These are phyloP conservation scores for Domatiomyces catenatus DNA, from an alignment of 2,329 filamentous ascomycete species.

Conservation along the genomic window DNA sequence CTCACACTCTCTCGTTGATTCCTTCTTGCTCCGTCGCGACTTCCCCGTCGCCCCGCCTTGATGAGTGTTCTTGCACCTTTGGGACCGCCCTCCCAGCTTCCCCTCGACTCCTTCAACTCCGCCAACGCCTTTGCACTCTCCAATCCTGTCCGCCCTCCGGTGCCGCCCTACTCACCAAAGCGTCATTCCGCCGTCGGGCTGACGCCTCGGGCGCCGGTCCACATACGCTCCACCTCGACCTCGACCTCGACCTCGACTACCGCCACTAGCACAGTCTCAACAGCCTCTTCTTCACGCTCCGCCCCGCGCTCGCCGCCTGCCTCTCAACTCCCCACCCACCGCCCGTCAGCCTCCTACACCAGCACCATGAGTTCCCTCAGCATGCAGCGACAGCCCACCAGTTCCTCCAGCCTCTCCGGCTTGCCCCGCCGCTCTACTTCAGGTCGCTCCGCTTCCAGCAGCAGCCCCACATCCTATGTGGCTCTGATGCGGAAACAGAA, in stretches of 20 bases:
- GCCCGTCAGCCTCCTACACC: constrained; percentile 10
- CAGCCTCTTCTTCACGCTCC: constrained; percentile 9
- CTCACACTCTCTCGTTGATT: neutral
- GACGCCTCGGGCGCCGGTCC: neutral
- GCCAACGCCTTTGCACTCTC: neutral
- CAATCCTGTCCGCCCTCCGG: neutral
- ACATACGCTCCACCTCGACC: neutral
- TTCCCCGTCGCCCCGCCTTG: neutral
- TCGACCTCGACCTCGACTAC: neutral
- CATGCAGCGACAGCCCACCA: constrained; percentile 16
- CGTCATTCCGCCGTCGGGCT: neutral
- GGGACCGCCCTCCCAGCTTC: neutral
- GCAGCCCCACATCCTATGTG: constrained; percentile 46
- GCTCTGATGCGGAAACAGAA: constrained; percentile 94
- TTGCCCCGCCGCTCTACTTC: constrained; percentile 17
- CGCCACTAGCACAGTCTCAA: neutral
- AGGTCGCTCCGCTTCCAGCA: constrained; percentile 14
- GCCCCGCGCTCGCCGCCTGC: constrained; percentile 3
- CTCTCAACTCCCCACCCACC: constrained; percentile 5
- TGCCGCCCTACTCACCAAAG: neutral
- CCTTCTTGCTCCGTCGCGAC: constrained; percentile 1
- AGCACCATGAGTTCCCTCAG: constrained; percentile 6
- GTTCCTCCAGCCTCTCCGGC: constrained; percentile 9
- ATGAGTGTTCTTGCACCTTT: neutral
- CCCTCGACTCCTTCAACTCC: neutral